A percentile compares a stretch with the other conserved stretches of the same genome.
These are phyloP conservation scores for Decorospora gaudefroyi DNA, from an alignment of 2,329 filamentous ascomycete species.

Conservation along the genomic window DNA sequence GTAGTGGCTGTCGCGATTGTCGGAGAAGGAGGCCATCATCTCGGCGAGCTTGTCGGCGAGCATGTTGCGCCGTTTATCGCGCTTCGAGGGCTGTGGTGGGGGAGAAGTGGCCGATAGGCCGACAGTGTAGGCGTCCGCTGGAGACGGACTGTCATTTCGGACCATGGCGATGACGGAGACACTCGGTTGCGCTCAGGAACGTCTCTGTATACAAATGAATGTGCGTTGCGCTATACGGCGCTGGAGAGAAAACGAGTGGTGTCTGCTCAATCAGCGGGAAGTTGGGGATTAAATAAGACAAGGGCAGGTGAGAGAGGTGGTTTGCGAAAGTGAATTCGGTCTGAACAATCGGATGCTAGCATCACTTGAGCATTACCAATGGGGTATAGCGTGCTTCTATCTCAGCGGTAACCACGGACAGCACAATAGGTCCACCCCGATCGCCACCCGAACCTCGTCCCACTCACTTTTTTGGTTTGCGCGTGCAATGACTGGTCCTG, in stretches of 20 bases:
- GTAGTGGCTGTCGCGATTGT: conserved; percentile 82
- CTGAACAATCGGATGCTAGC: conserved; percentile 11
- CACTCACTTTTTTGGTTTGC: no score
- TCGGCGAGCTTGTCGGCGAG: conserved; percentile 77
- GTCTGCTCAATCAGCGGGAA: background rate
- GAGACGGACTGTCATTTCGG: conserved; percentile 46
- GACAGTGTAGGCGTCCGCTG: conserved; percentile 43
- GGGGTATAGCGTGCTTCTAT: conserved; percentile 13
- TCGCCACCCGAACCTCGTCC: no score
- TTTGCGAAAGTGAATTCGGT: conserved; percentile 19
- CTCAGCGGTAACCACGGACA: no score
- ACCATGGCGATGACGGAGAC: conserved; percentile 37
- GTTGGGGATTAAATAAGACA: no score
- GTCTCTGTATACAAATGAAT: no score
- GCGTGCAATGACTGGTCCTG: no score
- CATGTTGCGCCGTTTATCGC: conserved; percentile 85
- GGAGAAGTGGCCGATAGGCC: conserved; percentile 50
- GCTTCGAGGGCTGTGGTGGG: conserved; percentile 68
- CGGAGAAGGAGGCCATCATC: conserved; percentile 76
- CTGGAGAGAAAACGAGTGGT: background rate
- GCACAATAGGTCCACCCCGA: background rate
- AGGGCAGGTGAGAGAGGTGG: conserved; percentile 9
- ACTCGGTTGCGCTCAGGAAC: no score
- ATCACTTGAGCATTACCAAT: conserved; percentile 18
- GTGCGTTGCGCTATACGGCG: background rate